Conservation (phyloP, 2,329 filamentous ascomycete species). For the Eutypella sp. region DNA sequence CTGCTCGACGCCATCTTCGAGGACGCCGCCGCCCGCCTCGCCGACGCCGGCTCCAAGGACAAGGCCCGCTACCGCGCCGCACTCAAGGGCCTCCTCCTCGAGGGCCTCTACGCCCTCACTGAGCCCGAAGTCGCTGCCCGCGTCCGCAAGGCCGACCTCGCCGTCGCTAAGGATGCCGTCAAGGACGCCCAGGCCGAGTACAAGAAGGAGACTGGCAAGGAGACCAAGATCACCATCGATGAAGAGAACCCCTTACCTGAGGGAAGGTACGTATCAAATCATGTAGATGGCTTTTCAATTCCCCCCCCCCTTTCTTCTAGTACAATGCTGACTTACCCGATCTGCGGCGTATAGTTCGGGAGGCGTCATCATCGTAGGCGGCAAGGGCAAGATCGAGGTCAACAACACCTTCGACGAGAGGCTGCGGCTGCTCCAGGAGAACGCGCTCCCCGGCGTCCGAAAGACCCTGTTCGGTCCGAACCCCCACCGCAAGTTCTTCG, state of each 20-base stretch:
- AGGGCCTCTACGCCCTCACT: slow-evolving; percentile 83
- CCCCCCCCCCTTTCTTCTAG: neutral
- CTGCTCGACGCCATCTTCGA: slow-evolving; percentile 89
- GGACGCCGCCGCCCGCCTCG: slow-evolving; percentile 67
- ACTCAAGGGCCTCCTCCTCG: slow-evolving; percentile 76
- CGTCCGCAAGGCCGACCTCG: slow-evolving; percentile 74
- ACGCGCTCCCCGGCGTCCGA: slow-evolving; percentile 78
- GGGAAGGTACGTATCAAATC: slow-evolving; percentile 63
- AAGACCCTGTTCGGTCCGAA: slow-evolving; percentile 90
- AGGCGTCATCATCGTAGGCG: slow-evolving; percentile 74
- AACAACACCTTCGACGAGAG: slow-evolving; percentile 97
- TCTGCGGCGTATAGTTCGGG: slow-evolving; percentile 58
- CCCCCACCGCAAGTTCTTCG: slow-evolving; percentile 90
- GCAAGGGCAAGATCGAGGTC: slow-evolving; percentile 90
- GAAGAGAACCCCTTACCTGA: slow-evolving; percentile 76
- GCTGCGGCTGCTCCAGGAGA: slow-evolving; percentile 76
- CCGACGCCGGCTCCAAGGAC: slow-evolving; percentile 58
- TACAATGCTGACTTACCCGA: neutral
- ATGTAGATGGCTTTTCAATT: neutral
- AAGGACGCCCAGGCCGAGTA: slow-evolving; percentile 75
- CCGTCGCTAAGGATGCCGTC: slow-evolving; percentile 70
- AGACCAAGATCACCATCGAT: slow-evolving; percentile 66
- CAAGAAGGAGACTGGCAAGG: slow-evolving; percentile 69
- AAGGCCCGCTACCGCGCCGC: slow-evolving; percentile 69
- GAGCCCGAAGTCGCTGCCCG: slow-evolving; percentile 73